phyloP scores from a whole-genome alignment of 768 basidiomycete species.

The Wakefieldia striispora region DNA sequence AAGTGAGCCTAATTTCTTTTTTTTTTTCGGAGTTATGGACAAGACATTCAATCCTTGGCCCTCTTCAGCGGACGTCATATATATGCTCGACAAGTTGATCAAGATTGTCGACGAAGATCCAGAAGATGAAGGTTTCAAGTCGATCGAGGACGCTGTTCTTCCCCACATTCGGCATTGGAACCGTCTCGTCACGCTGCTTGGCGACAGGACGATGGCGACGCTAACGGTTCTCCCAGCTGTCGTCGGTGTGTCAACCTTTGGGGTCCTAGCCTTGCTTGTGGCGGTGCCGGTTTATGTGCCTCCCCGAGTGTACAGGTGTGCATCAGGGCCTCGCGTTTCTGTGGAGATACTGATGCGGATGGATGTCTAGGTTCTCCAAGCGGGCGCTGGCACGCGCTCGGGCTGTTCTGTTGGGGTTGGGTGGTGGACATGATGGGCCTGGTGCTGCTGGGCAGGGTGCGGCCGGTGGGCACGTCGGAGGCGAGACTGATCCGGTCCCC shows the following conservation, averaged over 20 bases:
- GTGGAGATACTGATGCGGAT: background rate
- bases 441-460: too few relatives aligned
- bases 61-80: slow-evolving; percentile 2
- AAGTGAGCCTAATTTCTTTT: background rate
- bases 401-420: too few relatives aligned
- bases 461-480: too few relatives aligned
- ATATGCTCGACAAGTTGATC: background rate
- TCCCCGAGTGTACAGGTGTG: slow-evolving; percentile 7
- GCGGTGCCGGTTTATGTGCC: slow-evolving; percentile 10
- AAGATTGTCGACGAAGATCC: background rate
- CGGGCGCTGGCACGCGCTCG: too few relatives aligned
- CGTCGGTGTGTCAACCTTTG: slow-evolving; percentile 20
- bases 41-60: background rate
- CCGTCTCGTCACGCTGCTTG: slow-evolving; percentile 8
- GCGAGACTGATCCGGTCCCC: too few relatives aligned
- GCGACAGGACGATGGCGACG: background rate
- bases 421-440: too few relatives aligned
- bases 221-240: slow-evolving; percentile 12
- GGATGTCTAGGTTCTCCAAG: background rate
- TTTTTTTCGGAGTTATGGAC: background rate
- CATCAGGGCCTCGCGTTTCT: background rate
- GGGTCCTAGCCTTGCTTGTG: slow-evolving; percentile 8
- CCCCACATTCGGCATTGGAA: slow-evolving; percentile 22
- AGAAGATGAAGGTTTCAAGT: slow-evolving; percentile 16
- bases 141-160: slow-evolving; percentile 14